phyloP scores from a whole-genome alignment of 2,329 filamentous ascomycete genomes.

The Chaetomium strumarium region DNA sequence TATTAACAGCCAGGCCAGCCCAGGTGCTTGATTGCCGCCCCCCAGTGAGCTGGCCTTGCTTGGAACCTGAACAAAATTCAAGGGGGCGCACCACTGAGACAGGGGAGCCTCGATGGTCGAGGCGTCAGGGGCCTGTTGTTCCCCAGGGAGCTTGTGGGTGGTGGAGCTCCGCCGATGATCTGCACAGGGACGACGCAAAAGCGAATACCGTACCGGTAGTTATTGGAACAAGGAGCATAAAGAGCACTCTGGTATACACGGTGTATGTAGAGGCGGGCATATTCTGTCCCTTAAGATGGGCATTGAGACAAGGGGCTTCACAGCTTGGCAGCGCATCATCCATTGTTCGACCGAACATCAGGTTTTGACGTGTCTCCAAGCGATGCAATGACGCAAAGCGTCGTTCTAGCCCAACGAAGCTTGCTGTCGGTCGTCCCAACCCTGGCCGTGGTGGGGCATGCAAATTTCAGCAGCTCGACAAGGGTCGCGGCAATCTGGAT shows the following conservation, averaged over 20 bases:
- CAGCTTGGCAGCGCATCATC: background rate
- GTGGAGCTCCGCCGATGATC: no score
- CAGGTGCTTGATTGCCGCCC: background rate
- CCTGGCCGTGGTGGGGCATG: slow-evolving; percentile 2
- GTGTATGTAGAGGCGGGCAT: no score
- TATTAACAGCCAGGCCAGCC: background rate
- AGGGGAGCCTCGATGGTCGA: no score
- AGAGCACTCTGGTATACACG: no score
- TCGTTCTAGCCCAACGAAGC: background rate
- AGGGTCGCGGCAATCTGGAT: slow-evolving; percentile 15
- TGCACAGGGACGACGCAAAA: no score
- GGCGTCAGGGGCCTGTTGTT: no score
- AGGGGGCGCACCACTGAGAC: background rate
- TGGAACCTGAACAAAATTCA: background rate
- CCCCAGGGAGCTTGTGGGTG: no score
- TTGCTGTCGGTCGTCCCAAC: background rate
- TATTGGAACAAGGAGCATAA: no score
- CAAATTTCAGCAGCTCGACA: slow-evolving; percentile 15
- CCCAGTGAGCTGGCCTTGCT: background rate
- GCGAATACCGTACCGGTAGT: no score
- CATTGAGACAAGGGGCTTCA: no score
- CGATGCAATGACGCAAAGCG: slow-evolving; percentile 15
- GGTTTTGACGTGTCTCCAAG: background rate
- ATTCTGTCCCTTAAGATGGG: no score
- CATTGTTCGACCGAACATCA: background rate